phyloP scores from a whole-genome alignment of 495 filamentous ascomycete genomes.

The Xylaria castorea region DNA sequence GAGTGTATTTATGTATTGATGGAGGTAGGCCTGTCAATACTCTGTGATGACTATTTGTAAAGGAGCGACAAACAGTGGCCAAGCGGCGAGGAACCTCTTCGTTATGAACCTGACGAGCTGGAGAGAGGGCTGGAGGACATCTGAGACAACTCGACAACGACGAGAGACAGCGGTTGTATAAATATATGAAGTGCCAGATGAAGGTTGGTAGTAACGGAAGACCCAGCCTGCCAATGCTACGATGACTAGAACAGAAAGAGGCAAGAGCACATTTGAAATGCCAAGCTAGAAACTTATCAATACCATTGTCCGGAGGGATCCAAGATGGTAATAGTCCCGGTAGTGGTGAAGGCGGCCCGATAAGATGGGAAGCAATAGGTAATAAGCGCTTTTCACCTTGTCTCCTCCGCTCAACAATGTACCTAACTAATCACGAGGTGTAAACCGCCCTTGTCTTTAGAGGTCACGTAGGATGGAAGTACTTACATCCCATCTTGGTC shows the following conservation, averaged over 20 bases:
- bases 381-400: not conserved
- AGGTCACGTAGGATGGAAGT: not conserved
- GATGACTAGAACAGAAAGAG: conserved; percentile 20
- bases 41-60: conserved; percentile 3
- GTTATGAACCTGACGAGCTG: conserved; percentile 10
- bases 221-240: conserved; percentile 20
- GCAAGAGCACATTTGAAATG: conserved; percentile 18
- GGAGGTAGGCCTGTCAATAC: not conserved
- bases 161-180: not conserved
- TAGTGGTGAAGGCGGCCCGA: conserved; percentile 22
- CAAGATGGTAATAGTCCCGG: conserved; percentile 11
- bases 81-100: not conserved
- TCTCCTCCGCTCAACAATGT: not conserved
- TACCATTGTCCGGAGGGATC: not conserved
- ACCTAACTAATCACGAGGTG: not conserved
- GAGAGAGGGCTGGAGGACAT: not conserved
- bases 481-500: not conserved
- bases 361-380: not conserved
- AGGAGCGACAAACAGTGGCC: not conserved
- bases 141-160: not conserved
- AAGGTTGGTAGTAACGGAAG: conserved; percentile 7
- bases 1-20: not conserved
- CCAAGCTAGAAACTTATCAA: conserved; percentile 1
- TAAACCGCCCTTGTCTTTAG: not conserved
- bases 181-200: conserved; percentile 25